Conservation (phyloP, 495 filamentous ascomycete species). For the Lophiostoma macrostomum region DNA sequence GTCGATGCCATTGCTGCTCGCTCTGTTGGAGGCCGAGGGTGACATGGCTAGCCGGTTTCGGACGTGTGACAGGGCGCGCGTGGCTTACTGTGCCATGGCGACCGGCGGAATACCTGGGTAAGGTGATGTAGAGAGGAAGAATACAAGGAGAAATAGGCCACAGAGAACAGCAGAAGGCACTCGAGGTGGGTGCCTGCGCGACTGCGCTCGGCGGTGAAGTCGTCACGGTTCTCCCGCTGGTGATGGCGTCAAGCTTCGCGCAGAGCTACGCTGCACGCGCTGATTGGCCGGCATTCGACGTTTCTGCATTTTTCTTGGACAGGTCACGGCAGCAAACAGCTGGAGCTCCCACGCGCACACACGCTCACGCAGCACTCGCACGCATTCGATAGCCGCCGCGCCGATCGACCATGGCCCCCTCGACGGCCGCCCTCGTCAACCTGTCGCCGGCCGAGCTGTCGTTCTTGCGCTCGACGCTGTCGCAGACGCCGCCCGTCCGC, state of each 20-base stretch:
- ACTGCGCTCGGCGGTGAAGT: too few species aligned
- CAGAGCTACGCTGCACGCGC: too few species aligned
- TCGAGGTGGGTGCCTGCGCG: too few species aligned
- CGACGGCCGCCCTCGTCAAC: slow-evolving; percentile 42
- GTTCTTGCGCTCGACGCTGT: slow-evolving; percentile 88
- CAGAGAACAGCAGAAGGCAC: not conserved
- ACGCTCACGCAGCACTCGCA: slow-evolving; percentile 2
- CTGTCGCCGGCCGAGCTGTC: slow-evolving; percentile 94
- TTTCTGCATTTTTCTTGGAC: too few species aligned
- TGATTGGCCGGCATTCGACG: too few species aligned
- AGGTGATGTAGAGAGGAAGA: too few species aligned
- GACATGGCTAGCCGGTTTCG: slow-evolving; percentile 22
- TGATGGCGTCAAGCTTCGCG: too few species aligned
- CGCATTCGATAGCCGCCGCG: slow-evolving; percentile 2
- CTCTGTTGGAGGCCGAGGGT: slow-evolving; percentile 22
- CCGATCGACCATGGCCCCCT: slow-evolving; percentile 34
- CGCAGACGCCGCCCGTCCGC: slow-evolving; percentile 75
- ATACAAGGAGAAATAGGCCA: not conserved
- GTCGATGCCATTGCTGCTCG: slow-evolving; percentile 42
- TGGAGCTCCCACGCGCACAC: not conserved
- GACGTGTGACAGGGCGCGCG: slow-evolving; percentile 8
- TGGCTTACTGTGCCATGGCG: not conserved
- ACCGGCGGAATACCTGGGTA: too few species aligned
- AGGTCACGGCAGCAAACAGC: slow-evolving; percentile 9
- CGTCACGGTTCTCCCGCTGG: too few species aligned